phyloP scores from a whole-genome alignment of 2,329 filamentous ascomycete genomes.

The Alternaria angustiovoidea region DNA sequence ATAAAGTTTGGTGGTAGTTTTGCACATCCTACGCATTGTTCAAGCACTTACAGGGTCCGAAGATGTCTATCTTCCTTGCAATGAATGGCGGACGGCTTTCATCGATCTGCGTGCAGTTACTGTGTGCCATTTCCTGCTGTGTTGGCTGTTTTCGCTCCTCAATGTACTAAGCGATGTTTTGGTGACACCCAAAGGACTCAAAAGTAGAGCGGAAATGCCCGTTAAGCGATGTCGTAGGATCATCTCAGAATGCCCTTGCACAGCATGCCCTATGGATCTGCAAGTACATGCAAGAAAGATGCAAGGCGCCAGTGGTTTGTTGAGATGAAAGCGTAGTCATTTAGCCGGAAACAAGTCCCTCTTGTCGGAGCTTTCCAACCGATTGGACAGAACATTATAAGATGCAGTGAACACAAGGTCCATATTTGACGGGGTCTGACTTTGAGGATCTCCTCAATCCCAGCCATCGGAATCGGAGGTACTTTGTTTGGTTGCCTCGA shows the following conservation, averaged over 20 bases:
- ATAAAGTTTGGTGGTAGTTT: not conserved
- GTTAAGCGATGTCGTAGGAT: not conserved
- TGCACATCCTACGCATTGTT: not conserved
- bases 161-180: not conserved
- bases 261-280: constrained; percentile 3
- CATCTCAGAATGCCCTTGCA: not conserved
- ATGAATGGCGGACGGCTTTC: not conserved
- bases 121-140: not conserved
- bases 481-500: not conserved
- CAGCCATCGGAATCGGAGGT: constrained; percentile 1
- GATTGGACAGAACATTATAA: constrained; percentile 14
- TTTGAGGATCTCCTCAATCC: constrained; percentile 20
- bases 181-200: not conserved
- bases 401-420: constrained; percentile 14
- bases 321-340: constrained; percentile 15
- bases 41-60: not conserved
- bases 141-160: not conserved
- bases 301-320: not conserved
- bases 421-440: constrained; percentile 16
- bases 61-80: not conserved
- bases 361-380: constrained; percentile 27
- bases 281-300: not conserved
- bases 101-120: not conserved
- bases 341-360: constrained; percentile 33
- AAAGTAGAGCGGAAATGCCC: not conserved